Base-by-base conservation (phyloP, 495 filamentous ascomycete species). In the Chaetomium fimeti region DNA sequence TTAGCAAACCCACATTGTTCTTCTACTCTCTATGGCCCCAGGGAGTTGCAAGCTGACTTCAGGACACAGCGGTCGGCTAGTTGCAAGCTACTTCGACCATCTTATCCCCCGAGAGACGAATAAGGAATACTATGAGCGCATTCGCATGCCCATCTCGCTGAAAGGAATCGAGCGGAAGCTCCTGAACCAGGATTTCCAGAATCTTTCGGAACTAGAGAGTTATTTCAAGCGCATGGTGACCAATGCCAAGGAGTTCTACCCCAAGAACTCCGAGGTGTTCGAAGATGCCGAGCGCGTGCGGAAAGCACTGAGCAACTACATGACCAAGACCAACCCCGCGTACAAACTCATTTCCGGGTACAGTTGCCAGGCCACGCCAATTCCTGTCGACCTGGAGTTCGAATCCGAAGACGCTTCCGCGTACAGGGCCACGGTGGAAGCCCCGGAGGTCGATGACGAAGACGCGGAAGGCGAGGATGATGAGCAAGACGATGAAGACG, bases 201-300 rank as follows among this genome's bases (percentile, higher is more conserved):
- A 76, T 40, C 74, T 92, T 47, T 82, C 88, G 25, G 76, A 80
- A 29, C 70, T 92, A 8, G 89, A 92, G 70, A 84, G 85, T 68
- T 89, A 89, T 68, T 81, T 91, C 68, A 91, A 91, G 76, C 88
- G 88, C 48, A 84, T 92, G 79, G 84, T 92, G 62, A 81, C 80
- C 43, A 92, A 92, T 71, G 88, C 89, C 7, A 92, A 91, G 69
- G 82, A 86, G 25, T 90, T 81, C 74, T 90, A 91, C 68, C 80
- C 85, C 56, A 87, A 84, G 69, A 79, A 77, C 24, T 87, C 88
- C 2, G 75, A 85, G 43, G 76, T 88, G 29, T 91, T 85, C 70
- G 85, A 87, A 6, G 89, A 92, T 72, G 89, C 89, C 1, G 89
- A 92, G 68, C 84, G 88, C 28, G 80, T 92, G 32, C 81, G 89